Conservation (phyloP, 1,284 basidiomycete genomes). For the Xerocomus nothofagi region DNA sequence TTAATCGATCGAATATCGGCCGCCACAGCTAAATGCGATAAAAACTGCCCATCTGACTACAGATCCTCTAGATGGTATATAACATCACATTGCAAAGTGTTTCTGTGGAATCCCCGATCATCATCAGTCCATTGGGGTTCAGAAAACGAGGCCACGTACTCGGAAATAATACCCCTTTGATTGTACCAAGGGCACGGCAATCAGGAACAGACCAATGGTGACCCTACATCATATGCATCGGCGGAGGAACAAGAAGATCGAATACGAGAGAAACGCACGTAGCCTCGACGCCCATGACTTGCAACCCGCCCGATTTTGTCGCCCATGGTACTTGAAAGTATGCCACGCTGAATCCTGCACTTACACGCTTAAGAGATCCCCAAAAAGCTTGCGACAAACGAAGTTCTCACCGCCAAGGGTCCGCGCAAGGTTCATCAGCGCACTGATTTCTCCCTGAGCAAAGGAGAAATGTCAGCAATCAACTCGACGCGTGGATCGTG, state of each 20-base stretch:
- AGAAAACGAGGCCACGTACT: constrained; percentile 31
- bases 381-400: neutral
- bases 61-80: neutral
- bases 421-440: constrained; percentile 52
- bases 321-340: constrained; percentile 61
- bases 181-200: constrained; percentile 48
- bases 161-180: constrained; percentile 43
- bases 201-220: constrained; percentile 46
- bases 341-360: constrained; percentile 48
- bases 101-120: constrained; percentile 7
- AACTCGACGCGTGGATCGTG: neutral
- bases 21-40: neutral
- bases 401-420: constrained; percentile 42
- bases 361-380: neutral
- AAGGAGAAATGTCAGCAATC: neutral
- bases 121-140: neutral
- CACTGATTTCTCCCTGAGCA: constrained; percentile 51
- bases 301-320: constrained; percentile 45
- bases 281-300: constrained; percentile 51
- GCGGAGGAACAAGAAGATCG: no score
- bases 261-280: constrained; percentile 33
- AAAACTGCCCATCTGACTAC: neutral
- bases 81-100: constrained; percentile 20
- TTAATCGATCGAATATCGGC: neutral
- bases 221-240: constrained; percentile 32